Evolutionary conservation across 306 rosid genomes (phyloP), one percentile per base, ranked within the genome.

Genomic region (Dryas octopetala): DNA sequence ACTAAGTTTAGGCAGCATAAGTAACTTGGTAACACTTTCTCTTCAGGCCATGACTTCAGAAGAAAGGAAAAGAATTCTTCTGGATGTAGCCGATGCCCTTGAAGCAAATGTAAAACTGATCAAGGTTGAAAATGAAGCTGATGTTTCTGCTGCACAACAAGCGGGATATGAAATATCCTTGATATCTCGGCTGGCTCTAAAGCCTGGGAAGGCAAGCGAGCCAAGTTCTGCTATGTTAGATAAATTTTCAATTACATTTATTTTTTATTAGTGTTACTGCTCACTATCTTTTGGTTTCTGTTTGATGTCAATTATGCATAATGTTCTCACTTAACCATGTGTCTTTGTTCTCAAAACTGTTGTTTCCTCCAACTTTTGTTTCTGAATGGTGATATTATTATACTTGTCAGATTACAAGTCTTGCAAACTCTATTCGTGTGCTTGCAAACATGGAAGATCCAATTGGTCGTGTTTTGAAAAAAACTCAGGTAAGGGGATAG

Each of bases 381-480:
- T 81, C 77, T 83, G 67, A 73, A 69, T 41, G 63, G 57, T 63
- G 26, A 19, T 19, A 49, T 16, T 69, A 44, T 66, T 68, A 28
- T 84, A 52, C 73, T 69, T 74, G 75, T 79, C 93, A 95, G 99
- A 88, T 95, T 83, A 73, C 87, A 78, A 81, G 78, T 85, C 97
- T 95, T 74, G 97, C 98, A 49, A 89, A 86, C 72, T 90, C 94
- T 59, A 74, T 92, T 44, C 90, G 98, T 66, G 69, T 83, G 68
- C 89, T 95, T 73, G 97, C 99, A 78, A 88, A 90, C 73, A 95
- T 95, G 96, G 97, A 92, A 80, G 99, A 95, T 88, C 98, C 98
- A 46, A 92, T 92, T 78, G 98, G 98, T 62, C 89, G 45, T 54
- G 82, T 95, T 57, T 79, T 86, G 82, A 95, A 90, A 82, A 89